phyloP scores from a whole-genome alignment of 1,139 yeast species.

The Zygoascus hellenicus region DNA sequence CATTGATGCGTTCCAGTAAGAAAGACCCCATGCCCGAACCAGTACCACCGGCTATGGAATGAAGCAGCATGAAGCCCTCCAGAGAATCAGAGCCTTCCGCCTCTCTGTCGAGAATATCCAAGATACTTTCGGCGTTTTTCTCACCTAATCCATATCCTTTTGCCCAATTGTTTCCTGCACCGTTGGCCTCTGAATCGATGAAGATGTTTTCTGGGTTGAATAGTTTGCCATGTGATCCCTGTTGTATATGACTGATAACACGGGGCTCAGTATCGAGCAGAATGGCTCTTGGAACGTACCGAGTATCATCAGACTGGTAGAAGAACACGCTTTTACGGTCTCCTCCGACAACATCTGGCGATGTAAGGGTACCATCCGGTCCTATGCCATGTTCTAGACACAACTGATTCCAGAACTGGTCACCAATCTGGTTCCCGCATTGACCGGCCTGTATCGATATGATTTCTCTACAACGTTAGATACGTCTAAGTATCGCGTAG shows the following conservation, averaged over 20 bases:
- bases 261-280: constrained; percentile 88
- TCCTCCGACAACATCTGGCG: constrained; percentile 38
- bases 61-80: constrained; percentile 85
- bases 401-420: constrained; percentile 87
- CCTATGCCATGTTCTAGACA: constrained; percentile 83
- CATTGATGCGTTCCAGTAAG: constrained; percentile 69
- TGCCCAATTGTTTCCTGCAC: constrained; percentile 94
- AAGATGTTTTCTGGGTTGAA: constrained; percentile 83
- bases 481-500: background rate
- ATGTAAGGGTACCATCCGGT: constrained; percentile 55
- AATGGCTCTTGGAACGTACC: constrained; percentile 83
- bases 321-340: constrained; percentile 85
- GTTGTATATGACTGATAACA: constrained; percentile 62
- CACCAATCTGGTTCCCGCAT: constrained; percentile 95
- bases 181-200: constrained; percentile 66
- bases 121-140: constrained; percentile 58
- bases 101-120: constrained; percentile 84
- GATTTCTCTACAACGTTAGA: constrained; percentile 39
- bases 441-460: constrained; percentile 72
- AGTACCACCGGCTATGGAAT: constrained; percentile 98
- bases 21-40: constrained; percentile 94
- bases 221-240: constrained; percentile 51
- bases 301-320: constrained; percentile 65
- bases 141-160: constrained; percentile 80
- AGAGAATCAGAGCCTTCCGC: constrained; percentile 86